Evolutionary conservation across 2,329 filamentous ascomycete genomes (phyloP).

Genomic region (Pyricularia sp.): DNA sequence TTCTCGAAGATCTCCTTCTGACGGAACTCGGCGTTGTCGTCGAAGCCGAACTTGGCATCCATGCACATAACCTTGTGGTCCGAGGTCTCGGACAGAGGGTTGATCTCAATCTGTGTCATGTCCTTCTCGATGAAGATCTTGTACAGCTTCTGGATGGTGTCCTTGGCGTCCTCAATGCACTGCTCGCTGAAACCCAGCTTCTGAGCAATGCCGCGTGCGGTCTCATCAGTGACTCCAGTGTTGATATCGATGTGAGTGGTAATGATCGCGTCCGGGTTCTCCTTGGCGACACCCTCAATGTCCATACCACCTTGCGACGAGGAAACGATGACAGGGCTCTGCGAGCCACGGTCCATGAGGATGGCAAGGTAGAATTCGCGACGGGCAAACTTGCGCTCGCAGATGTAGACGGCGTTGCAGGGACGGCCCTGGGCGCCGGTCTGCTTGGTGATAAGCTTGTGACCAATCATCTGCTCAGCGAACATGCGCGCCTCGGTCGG

Average conservation of each 20-base stretch:
- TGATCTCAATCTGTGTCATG: conserved; percentile 98
- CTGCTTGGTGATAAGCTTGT: conserved; percentile 99
- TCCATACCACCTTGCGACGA: conserved; percentile 99
- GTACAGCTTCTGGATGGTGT: conserved; percentile 98
- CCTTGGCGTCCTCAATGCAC: conserved; percentile 89
- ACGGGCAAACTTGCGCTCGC: conserved; percentile 98
- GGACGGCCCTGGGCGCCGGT: conserved; percentile 85
- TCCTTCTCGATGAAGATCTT: conserved; percentile 97
- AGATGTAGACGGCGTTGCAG: conserved; percentile 97
- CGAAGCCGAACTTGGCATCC: conserved; percentile 98
- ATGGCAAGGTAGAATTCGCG: conserved; percentile 98
- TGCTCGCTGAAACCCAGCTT: conserved; percentile 96
- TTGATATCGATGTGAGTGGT: conserved; percentile 93
- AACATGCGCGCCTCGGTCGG: conserved; percentile 94
- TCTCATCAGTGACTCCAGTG: conserved; percentile 86
- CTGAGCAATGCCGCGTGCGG: conserved; percentile 76
- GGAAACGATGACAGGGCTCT: conserved; percentile 89
- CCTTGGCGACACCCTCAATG: conserved; percentile 96
- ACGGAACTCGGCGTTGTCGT: conserved; percentile 97
- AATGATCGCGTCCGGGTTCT: conserved; percentile 88
- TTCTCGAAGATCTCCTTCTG: conserved; percentile 92
- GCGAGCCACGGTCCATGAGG: conserved; percentile 89
- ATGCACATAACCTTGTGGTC: conserved; percentile 98
- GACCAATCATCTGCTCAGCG: conserved; percentile 97
- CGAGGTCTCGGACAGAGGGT: conserved; percentile 93